Evolutionary conservation across 768 basidiomycete species (phyloP).

Genomic region (Kwoniella botswanensis): DNA sequence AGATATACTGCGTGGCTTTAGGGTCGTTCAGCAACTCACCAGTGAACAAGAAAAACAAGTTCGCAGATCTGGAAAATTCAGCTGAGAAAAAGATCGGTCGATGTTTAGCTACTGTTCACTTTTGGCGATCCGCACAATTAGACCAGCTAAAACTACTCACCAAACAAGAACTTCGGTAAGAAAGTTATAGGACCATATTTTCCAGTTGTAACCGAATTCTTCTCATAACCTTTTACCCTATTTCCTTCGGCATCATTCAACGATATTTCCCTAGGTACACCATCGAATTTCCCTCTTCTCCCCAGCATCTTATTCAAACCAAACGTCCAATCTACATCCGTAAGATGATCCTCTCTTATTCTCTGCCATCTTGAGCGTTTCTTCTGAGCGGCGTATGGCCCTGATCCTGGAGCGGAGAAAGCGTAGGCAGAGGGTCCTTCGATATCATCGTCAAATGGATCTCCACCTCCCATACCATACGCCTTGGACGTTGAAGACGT

Average conservation of each 20-base stretch:
- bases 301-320: constrained; percentile 47
- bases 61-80: constrained; percentile 98
- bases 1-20: neutral
- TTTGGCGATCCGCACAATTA: too few relatives aligned
- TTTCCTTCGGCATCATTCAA: constrained; percentile 61
- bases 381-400: constrained; percentile 37
- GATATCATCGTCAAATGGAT: constrained; percentile 49
- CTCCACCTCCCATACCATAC: constrained; percentile 33
- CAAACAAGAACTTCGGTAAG: constrained; percentile 87
- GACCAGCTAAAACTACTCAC: constrained; percentile 62
- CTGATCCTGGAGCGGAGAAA: constrained; percentile 38
- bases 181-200: constrained; percentile 91
- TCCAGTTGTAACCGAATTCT: constrained; percentile 90
- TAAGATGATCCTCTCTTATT: constrained; percentile 47
- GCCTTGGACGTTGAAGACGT: constrained; percentile 31
- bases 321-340: constrained; percentile 54
- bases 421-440: constrained; percentile 41
- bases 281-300: constrained; percentile 47
- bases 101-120: constrained; percentile 4
- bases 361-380: constrained; percentile 35
- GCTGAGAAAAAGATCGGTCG: constrained; percentile 62
- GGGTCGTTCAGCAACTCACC: constrained; percentile 33
- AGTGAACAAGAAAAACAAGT: constrained; percentile 97
- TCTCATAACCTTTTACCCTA: constrained; percentile 67
- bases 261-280: constrained; percentile 65